Conservation (phyloP, 140 eudicot genomes). For the Bidens hawaiensis region DNA sequence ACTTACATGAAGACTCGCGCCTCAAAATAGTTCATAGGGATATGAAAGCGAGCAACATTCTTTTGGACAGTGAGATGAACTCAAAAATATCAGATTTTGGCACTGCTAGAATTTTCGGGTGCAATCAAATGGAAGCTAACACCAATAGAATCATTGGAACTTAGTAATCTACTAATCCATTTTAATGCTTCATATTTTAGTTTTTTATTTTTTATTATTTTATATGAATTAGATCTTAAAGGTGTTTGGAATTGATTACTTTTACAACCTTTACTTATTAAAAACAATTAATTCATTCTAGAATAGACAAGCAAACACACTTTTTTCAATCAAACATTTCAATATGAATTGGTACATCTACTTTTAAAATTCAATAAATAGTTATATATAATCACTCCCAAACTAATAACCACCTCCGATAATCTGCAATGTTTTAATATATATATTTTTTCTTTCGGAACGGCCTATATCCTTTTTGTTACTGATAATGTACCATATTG, state of each 20-base stretch:
- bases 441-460: no score
- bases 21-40: conserved; percentile 41
- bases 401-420: no score
- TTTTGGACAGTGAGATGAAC: conserved; percentile 38
- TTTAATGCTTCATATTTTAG: background rate
- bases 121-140: conserved; percentile 27
- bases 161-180: conserved; percentile 27
- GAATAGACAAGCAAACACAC: no score
- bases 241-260: no score
- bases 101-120: conserved; percentile 44
- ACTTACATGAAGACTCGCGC: conserved; percentile 46
- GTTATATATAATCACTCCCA: no score
- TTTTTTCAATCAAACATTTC: no score
- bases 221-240: background rate
- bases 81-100: conserved; percentile 49
- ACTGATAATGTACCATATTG: background rate
- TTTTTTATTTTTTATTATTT: background rate
- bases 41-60: conserved; percentile 34
- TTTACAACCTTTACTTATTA: no score
- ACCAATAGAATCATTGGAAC: conserved; percentile 45
- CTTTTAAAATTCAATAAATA: no score
- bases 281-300: no score
- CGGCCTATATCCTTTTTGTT: no score
- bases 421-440: no score
- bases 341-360: no score